Base-by-base conservation (phyloP, 768 basidiomycete species). In the Asterophora lycoperdoides region DNA sequence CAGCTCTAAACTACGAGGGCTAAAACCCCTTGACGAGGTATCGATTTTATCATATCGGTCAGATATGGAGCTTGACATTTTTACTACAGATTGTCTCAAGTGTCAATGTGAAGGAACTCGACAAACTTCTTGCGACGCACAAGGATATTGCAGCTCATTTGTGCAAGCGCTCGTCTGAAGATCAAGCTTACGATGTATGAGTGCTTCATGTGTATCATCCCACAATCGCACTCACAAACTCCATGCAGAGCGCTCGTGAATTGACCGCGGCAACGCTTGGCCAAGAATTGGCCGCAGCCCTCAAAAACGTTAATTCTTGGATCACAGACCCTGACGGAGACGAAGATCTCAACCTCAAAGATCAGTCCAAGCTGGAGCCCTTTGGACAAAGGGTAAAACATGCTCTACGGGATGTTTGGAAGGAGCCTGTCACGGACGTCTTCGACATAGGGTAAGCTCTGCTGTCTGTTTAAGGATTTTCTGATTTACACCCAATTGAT, bases 211-310 rank as follows among this genome's bases (percentile, higher is more conserved):
- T 10, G 19, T 20, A 28, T 41, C 32, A n/a, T n/a, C 32, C 29
- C 37, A 44, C 40, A 48, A 46, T 43, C 9, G 39, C 33, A 36
- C 48, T 53, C 20, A 39, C 8, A 30, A 2, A 30, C 13, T 35
- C 35, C 49, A 32, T 55, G 0, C 53, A 93, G 93, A 91, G 88
- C 59, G 89, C 93, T 1, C 76, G 82, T 34, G 93, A 95, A 60
- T 72, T 95, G 38, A 83, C 83, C 13, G 82, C 83, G 5, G 85
- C 87, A 1, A 77, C 83, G 0, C 83, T 92, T 68, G 89, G 90
- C 1, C 84, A 90, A 60, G 93, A 95, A 54, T 68, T 95, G 2
- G 86, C 89, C n/a, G 60, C 66, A 17, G 80, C 81, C 2, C 68
- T 94, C 18, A 81, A 78, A 48, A 76, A 81, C 41, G 68, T 83